Conservation (phyloP, 2,329 filamentous ascomycete species). For the Ceratocystis cacaofunesta region DNA sequence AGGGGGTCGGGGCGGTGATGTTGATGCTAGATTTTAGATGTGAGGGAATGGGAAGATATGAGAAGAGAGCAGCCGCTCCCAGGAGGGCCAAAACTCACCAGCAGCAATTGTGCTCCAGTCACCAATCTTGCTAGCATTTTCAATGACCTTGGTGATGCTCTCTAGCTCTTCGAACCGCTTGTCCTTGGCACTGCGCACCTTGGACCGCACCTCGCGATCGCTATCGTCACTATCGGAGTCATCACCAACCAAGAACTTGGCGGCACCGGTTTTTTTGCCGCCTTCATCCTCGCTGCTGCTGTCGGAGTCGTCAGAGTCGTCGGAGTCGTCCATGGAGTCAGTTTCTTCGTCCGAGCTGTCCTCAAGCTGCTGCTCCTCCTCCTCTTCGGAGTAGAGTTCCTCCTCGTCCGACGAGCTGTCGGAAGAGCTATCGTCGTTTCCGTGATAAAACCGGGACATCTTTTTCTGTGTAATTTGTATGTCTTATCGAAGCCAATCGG, state of each 20-base stretch:
- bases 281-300: constrained; percentile 50
- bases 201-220: constrained; percentile 69
- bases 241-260: constrained; percentile 67
- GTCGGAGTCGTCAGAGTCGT: constrained; percentile 35
- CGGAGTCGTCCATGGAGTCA: constrained; percentile 37
- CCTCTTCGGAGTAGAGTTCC: constrained; percentile 73
- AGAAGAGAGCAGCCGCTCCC: neutral
- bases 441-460: constrained; percentile 96
- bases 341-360: constrained; percentile 34
- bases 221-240: constrained; percentile 68
- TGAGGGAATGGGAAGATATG: neutral
- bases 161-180: constrained; percentile 93
- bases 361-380: constrained; percentile 40
- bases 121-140: constrained; percentile 94
- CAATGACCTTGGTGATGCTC: constrained; percentile 73
- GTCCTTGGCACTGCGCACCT: constrained; percentile 96
- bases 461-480: constrained; percentile 9
- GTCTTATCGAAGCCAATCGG: neutral
- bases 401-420: constrained; percentile 95
- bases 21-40: neutral
- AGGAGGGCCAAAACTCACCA: constrained; percentile 41
- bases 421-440: constrained; percentile 80
- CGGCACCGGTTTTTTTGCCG: constrained; percentile 54
- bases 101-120: constrained; percentile 89
- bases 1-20: no score